Base-by-base conservation (phyloP, 176 grass and related monocot species). In the Triticum turgidum region DNA sequence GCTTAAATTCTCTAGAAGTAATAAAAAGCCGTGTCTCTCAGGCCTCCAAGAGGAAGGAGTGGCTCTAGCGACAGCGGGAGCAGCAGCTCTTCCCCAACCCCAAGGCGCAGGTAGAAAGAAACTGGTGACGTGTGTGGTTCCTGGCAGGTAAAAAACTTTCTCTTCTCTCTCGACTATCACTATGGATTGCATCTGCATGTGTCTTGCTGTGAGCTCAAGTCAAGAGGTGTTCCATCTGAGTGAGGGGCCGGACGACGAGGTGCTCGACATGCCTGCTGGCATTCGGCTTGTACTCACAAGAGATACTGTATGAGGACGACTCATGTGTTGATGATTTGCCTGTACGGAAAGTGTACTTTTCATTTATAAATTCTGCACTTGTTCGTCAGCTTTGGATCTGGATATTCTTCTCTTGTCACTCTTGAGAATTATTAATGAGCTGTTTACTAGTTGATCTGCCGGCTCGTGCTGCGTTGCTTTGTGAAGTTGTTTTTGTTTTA, bases 1-100 rank as follows among this genome's bases (percentile, higher is more conserved):
- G 49, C 49, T 51, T 51, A 51, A 30, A 14, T 64, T 22, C 7
- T 22, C 7, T 38, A 52, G 17, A 49, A 65, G 54, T 61, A 14
- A 69, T 22, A 20, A 22, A 18, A 83, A 3, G 32, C 3, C 34
- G 56, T 17, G 4, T 86, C 32, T 29, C 89, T 80, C 84, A 99
- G 97, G 94, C 82, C 80, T 87, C 69, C 85, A 37, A 91, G 94
- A 91, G 97, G 94, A 93, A 96, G 97, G 92, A 94, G 94, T 85
- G 73, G 83, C 2, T 85, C 92, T 42, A 94, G 97, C 64, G 91
- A 92, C 20, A 94, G 94, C 30, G 80, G 84, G 65, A 97, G 92
- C 90, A 99, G 92, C 87, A 89, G 89, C 74, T 97, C 94, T 73
- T 86, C 92, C 30, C 94, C 94, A 38, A 92, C 69, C 7, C 73